Evolutionary conservation across 257 asterid species (phyloP).

Genomic region (Nicotiana obtusifolia): DNA sequence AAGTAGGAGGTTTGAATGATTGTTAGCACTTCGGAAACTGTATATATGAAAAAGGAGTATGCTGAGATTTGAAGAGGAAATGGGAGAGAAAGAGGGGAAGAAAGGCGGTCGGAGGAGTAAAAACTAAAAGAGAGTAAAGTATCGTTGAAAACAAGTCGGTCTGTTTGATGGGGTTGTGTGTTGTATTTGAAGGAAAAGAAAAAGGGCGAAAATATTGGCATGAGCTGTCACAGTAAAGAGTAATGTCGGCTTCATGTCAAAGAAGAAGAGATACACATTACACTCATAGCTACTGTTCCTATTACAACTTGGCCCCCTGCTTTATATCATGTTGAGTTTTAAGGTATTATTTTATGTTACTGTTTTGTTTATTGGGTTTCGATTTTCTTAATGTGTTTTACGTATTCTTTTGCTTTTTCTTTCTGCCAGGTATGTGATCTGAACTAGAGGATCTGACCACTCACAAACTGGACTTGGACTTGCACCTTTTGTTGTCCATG

Average conservation of each 20-base stretch:
- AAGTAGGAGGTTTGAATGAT: background rate
- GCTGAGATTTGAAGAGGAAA: conserved; percentile 2
- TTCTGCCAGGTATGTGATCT: background rate
- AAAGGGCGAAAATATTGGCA: background rate
- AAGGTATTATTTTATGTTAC: background rate
- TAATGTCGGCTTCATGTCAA: background rate
- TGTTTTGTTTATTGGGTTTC: background rate
- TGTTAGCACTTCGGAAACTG: background rate
- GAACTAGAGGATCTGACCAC: background rate
- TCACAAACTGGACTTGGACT: background rate
- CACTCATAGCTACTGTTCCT: background rate
- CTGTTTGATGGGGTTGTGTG: conserved; percentile 9
- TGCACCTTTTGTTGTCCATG: background rate
- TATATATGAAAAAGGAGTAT: background rate
- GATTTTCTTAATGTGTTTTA: background rate
- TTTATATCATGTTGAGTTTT: background rate
- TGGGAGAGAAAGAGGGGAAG: background rate
- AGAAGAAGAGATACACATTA: background rate
- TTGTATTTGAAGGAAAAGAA: conserved; percentile 6
- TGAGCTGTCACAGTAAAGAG: conserved; percentile 22
- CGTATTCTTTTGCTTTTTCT: background rate
- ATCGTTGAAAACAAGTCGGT: background rate
- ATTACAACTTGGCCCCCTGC: background rate
- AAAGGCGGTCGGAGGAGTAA: background rate
- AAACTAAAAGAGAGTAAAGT: background rate